Evolutionary conservation across 106 monocot species (phyloP).

Genomic region (Phalaenopsis equestris): DNA sequence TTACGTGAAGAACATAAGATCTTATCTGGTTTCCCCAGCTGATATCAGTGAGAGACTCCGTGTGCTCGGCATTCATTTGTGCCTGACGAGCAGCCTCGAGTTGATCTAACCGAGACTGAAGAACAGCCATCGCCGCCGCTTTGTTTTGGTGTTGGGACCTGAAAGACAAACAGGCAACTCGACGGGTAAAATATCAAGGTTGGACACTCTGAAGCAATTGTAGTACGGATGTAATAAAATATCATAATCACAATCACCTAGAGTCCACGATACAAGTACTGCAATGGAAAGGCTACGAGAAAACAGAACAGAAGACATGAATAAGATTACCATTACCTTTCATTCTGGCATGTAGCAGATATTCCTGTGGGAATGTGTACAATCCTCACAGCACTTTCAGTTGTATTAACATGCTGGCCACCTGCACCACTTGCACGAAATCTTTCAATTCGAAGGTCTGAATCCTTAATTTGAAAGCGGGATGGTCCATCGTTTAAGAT

Average conservation of each 20-base stretch:
- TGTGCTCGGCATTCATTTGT: constrained; percentile 84
- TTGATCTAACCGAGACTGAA: constrained; percentile 86
- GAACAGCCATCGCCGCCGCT: constrained; percentile 90
- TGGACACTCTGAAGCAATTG: not conserved
- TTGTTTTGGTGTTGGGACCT: constrained; percentile 95
- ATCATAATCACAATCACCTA: not conserved
- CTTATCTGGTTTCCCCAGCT: constrained; percentile 97
- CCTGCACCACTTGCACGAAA: constrained; percentile 93
- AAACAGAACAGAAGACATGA: not conserved
- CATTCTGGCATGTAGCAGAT: constrained; percentile 92
- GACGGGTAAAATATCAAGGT: not conserved
- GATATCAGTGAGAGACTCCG: constrained; percentile 83
- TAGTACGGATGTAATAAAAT: not conserved
- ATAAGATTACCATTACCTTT: constrained; percentile 49
- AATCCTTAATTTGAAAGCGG: constrained; percentile 81
- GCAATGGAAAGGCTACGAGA: not conserved
- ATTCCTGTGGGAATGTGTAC: constrained; percentile 90
- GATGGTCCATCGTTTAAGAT: constrained; percentile 55
- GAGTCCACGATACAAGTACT: not conserved
- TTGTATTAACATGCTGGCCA: constrained; percentile 91
- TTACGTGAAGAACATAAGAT: constrained; percentile 82
- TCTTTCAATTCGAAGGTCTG: constrained; percentile 89
- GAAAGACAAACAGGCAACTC: constrained; percentile 3
- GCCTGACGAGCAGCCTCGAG: constrained; percentile 91
- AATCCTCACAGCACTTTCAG: constrained; percentile 95